A percentile compares a stretch with the other conserved stretches of the same genome.
Conservation (phyloP, 2,329 filamentous ascomycete genomes). For the Thielaviopsis cerberus region DNA sequence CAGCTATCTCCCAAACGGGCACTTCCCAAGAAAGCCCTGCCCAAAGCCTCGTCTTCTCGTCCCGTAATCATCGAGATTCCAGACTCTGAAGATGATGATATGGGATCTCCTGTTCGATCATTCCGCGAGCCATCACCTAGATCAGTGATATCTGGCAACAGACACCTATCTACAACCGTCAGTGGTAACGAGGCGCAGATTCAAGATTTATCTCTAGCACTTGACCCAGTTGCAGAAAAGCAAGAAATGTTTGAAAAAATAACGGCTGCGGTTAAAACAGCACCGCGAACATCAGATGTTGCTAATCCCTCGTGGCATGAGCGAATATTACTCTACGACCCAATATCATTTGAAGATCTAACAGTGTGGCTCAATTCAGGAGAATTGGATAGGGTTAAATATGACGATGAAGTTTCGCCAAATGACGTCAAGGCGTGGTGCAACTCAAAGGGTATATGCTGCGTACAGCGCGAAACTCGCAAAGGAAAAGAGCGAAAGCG, state of each 20-base stretch:
- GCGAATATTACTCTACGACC: slow-evolving; percentile 85
- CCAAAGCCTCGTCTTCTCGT: not conserved
- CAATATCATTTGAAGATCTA: slow-evolving; percentile 73
- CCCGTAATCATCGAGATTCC: slow-evolving; percentile 10
- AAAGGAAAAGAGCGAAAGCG: slow-evolving; percentile 36
- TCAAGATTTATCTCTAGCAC: slow-evolving; percentile 24
- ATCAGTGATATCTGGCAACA: slow-evolving; percentile 6
- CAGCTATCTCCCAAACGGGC: no score
- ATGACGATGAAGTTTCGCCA: slow-evolving; percentile 44
- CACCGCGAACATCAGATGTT: slow-evolving; percentile 31
- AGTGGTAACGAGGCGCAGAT: slow-evolving; percentile 21
- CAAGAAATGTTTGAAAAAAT: slow-evolving; percentile 32
- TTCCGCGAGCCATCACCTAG: not conserved
- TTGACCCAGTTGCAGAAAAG: slow-evolving; percentile 25
- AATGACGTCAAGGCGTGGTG: slow-evolving; percentile 74
- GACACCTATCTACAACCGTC: slow-evolving; percentile 3
- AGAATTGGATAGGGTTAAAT: slow-evolving; percentile 41
- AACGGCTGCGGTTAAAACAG: slow-evolving; percentile 32
- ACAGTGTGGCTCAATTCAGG: slow-evolving; percentile 65
- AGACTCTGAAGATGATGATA: slow-evolving; percentile 9
- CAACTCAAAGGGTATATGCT: slow-evolving; percentile 70
- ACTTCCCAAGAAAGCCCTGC: not conserved
- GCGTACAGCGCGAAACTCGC: slow-evolving; percentile 46
- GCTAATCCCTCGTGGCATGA: slow-evolving; percentile 59
- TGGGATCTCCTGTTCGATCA: not conserved